Percentiles rank a stretch among this genome's conserved stretches.
Evolutionary conservation across 345 rosid genomes (phyloP).

Genomic region (Odontarrhena argentea): DNA sequence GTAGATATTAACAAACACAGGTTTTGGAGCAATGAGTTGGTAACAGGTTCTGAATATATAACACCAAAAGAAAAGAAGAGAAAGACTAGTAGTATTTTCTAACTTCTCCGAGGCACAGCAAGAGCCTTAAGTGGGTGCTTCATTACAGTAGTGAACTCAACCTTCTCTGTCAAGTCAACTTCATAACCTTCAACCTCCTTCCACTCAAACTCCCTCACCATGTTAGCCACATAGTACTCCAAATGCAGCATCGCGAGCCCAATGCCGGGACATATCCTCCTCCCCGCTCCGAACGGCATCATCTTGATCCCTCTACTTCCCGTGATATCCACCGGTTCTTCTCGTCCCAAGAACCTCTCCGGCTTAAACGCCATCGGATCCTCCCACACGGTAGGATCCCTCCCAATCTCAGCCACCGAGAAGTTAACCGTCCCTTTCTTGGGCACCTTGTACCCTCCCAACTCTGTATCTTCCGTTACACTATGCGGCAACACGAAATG

Average conservation of each 20-base stretch:
- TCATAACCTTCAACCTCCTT: constrained; percentile 2
- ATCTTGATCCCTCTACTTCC: constrained; percentile 32
- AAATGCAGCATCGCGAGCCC: constrained; percentile 16
- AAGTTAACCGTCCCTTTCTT: constrained; percentile 33
- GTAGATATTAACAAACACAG: too few relatives aligned
- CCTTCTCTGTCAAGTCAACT: constrained; percentile 28
- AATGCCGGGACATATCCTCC: constrained; percentile 25
- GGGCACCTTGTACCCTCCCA: constrained; percentile 23
- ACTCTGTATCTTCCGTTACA: constrained; percentile 22
- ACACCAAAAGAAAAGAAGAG: not conserved
- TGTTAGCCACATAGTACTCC: constrained; percentile 30
- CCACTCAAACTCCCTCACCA: constrained; percentile 26
- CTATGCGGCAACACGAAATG: constrained; percentile 19
- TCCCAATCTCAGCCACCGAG: constrained; percentile 33
- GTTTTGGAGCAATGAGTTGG: too few relatives aligned
- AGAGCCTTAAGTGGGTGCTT: constrained; percentile 13
- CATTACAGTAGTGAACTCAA: constrained; percentile 29
- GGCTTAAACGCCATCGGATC: constrained; percentile 34
- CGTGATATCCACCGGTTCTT: constrained; percentile 22
- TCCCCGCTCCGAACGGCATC: constrained; percentile 30
- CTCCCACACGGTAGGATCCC: constrained; percentile 38
- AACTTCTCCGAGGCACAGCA: constrained; percentile 20
- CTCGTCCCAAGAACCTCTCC: constrained; percentile 18
- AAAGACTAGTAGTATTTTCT: not conserved
- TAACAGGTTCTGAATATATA: not conserved